Evolutionary conservation across 2,329 filamentous ascomycete genomes (phyloP), one percentile per base, ranked within the genome.

Genomic region (Sclerotinia sclerotiorum): DNA sequence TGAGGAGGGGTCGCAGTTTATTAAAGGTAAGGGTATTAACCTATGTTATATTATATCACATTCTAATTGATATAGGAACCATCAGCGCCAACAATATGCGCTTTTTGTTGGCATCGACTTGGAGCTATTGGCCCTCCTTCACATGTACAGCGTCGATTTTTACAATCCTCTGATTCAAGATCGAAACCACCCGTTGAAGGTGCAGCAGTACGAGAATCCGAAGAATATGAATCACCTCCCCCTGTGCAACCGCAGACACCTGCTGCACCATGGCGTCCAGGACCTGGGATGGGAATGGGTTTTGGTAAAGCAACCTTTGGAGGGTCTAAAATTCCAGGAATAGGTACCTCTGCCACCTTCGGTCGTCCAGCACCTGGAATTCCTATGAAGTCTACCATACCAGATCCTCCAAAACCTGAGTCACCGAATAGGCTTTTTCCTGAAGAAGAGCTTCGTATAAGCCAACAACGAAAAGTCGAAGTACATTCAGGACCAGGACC

Each of bases 21-120:
- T 68, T 75, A 55, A 72, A 72, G 72, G 77, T 77, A 73, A 44
- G 57, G 0, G 1, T 11, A 24, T 15, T 15, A 8, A 19, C 7
- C 44, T 17, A 3, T 29, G 46, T 42, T 32, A 24, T 39, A 24
- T 42, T 5, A 24, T n/a, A 35, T 42, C 39, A 48, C 39, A 65
- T 46, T 46, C 17, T 60, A 39, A 56, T 51, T 29, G 54, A 44
- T 48, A 44, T 64, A 78, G 76, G 76, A 77, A 69, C 58, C 74
- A 19, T 63, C 72, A 35, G 65, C 70, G 69, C 70, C 73, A 61
- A 75, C 75, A 32, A 64, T 78, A 57, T 78, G 77, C 67, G 74
- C 76, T 44, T 77, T 78, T 69, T 78, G 77, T 69, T 73, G 76
- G 39, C 74, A 76, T 73, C 71, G 74, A 67, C 68, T 77, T 55